Base-by-base conservation (phyloP, 78 protist species). In the Dictyostelium firmibasis region DNA sequence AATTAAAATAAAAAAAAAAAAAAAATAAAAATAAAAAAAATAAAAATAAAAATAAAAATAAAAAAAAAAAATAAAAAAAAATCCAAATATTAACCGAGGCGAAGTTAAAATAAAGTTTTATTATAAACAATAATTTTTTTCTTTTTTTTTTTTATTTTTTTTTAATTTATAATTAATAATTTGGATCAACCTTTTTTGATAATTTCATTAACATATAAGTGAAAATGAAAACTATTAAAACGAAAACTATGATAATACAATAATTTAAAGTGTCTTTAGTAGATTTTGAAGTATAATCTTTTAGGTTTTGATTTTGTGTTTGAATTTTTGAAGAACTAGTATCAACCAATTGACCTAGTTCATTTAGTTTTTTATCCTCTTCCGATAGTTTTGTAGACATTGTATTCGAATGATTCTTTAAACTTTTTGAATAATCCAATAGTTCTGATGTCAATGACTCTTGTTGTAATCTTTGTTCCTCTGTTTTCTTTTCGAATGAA, bases 141-240 rank as follows among this genome's bases (percentile, higher is more conserved):
- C 4, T 38, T 38, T 38, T 44, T 41, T 41, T 41, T 41, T 41
- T 5, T 41, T 41, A 41, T 41, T 41, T 41, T 41, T 41, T 5
- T 41, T 41, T n/a, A n/a, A n/a, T n/a, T n/a, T n/a, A 0, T 50
- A 20, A 9, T 64, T 64, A 27, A 64, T 64, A 64, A 64, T n/a
- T 64, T 64, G 27, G 74, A 64, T 64, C 35, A 70, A 25, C 41
- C 13, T 70, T 70, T 70, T 70, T 70, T 31, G 35, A 29, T 7
- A 85, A 25, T 67, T 85, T 86, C 76, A 86, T 86, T 6, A 87
- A 57, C 31, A 87, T 13, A 78, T 87, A 87, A 10, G 93, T 78
- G 7, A 9, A 11, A 14, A 87, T 57, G 81, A 87, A 87, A 3
- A 78, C n/a, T 27, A 44, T 10, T 36, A 87, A 50, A 11, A 87